Percentiles rank a stretch among this genome's conserved stretches.
phyloP scores from a whole-genome alignment of 2,329 filamentous ascomycete genomes.

The Penicillium concentricum region DNA sequence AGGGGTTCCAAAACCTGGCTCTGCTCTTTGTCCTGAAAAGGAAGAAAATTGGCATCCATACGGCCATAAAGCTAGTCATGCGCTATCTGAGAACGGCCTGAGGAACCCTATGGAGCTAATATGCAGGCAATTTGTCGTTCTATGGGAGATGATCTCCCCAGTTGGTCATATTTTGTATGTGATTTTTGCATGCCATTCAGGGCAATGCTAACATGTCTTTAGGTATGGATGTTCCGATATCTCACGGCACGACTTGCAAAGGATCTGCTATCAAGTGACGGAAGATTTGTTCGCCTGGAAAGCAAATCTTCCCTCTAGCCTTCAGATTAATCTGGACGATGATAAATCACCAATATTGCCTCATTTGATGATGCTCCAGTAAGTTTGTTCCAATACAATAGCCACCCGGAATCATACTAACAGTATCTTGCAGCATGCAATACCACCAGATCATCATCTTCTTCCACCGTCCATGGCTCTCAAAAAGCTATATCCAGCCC shows the following conservation, averaged over 20 bases:
- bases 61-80: constrained; percentile 23
- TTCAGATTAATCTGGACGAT: constrained; percentile 38
- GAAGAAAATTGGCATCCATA: constrained; percentile 36
- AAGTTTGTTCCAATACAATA: constrained; percentile 4
- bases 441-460: constrained; percentile 48
- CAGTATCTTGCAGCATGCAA: constrained; percentile 37
- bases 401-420: background rate
- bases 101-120: constrained; percentile 36
- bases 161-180: constrained; percentile 44
- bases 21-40: constrained; percentile 22
- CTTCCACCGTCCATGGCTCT: constrained; percentile 47
- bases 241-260: constrained; percentile 38
- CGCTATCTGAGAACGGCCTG: constrained; percentile 19
- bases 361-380: constrained; percentile 46
- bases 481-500: constrained; percentile 44
- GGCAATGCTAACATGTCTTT: constrained; percentile 13
- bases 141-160: constrained; percentile 47
- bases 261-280: constrained; percentile 36
- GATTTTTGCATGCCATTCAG: background rate
- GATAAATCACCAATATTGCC: constrained; percentile 36
- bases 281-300: constrained; percentile 45
- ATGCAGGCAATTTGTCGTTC: constrained; percentile 38
- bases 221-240: constrained; percentile 41
- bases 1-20: constrained; percentile 40
- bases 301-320: constrained; percentile 37